Percentiles rank a stretch among this genome's conserved stretches.
phyloP scores from a whole-genome alignment of 805 yeast species.

The Candida xyloterini region DNA sequence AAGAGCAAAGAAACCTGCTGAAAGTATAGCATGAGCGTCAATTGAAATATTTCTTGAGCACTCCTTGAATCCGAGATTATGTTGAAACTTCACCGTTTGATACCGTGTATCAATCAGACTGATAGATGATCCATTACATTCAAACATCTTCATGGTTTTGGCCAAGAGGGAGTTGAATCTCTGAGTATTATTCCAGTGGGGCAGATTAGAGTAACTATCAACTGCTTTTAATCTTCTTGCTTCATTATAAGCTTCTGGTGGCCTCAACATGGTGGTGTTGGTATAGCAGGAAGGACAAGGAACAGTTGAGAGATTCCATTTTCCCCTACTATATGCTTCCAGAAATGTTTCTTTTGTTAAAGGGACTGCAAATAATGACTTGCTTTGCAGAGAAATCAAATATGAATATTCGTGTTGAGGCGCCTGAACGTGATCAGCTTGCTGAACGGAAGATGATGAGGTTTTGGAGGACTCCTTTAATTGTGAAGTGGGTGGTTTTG shows the following conservation, averaged over 20 bases:
- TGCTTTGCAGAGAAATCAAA: conserved; percentile 16
- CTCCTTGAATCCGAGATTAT: conserved; percentile 45
- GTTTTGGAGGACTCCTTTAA: conserved; percentile 5
- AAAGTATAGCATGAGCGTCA: conserved; percentile 67
- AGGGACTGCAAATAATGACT: conserved; percentile 30
- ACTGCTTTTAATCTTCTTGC: conserved; percentile 42
- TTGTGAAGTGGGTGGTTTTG: neutral
- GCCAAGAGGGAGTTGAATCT: conserved; percentile 39
- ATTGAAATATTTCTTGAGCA: conserved; percentile 56
- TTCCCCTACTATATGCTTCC: conserved; percentile 54
- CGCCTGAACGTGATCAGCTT: conserved; percentile 5
- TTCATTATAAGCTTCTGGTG: conserved; percentile 61
- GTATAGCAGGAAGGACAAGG: conserved; percentile 54
- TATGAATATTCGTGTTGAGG: conserved; percentile 14
- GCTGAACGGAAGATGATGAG: conserved; percentile 4
- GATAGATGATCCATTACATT: conserved; percentile 52
- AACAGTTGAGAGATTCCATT: conserved; percentile 52
- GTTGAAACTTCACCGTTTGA: conserved; percentile 49
- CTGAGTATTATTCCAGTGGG: conserved; percentile 48
- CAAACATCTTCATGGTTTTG: conserved; percentile 40
- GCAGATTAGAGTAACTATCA: conserved; percentile 35
- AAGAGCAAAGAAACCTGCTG: conserved; percentile 51
- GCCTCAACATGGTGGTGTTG: conserved; percentile 46
- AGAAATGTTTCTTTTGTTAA: conserved; percentile 51
- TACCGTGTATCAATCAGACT: conserved; percentile 51